These are phyloP conservation scores for Mycosphaerella sp. DNA, from an alignment of 2,329 filamentous ascomycete species.

Conservation along the genomic window DNA sequence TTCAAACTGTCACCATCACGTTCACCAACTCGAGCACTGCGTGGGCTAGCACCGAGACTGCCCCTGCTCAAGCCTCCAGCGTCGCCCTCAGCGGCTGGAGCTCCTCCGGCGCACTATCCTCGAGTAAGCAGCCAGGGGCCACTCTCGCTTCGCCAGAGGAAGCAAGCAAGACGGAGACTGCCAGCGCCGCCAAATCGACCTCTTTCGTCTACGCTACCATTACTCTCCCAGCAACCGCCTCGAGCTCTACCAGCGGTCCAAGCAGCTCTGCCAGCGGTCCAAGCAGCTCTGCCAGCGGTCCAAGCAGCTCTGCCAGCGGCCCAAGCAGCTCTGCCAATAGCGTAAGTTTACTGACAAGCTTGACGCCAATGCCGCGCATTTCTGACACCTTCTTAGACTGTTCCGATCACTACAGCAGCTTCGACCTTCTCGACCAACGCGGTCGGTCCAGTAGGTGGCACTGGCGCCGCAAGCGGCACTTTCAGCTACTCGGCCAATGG, in stretches of 20 bases:
- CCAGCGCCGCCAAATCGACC: not conserved
- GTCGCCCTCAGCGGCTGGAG: not conserved
- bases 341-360: not conserved
- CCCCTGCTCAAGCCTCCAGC: not conserved
- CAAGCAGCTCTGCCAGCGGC: not conserved
- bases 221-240: constrained; percentile 1
- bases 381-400: not conserved
- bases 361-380: not conserved
- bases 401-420: not conserved
- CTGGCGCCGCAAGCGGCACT: constrained; percentile 1
- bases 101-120: not conserved
- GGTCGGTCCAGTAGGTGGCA: not conserved
- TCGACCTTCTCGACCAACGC: constrained; percentile 2
- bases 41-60: constrained; percentile 1
- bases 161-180: not conserved
- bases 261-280: not conserved
- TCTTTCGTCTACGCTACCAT: constrained; percentile 4
- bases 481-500: constrained; percentile 4
- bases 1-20: not conserved
- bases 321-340: constrained; percentile 1
- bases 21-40: constrained; percentile 1
- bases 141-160: not conserved
- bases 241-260: not conserved
- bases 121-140: not conserved
- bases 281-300: not conserved